Evolutionary conservation across 2,329 filamentous ascomycete species (phyloP).

Genomic region (Phaeoacremonium minimum): DNA sequence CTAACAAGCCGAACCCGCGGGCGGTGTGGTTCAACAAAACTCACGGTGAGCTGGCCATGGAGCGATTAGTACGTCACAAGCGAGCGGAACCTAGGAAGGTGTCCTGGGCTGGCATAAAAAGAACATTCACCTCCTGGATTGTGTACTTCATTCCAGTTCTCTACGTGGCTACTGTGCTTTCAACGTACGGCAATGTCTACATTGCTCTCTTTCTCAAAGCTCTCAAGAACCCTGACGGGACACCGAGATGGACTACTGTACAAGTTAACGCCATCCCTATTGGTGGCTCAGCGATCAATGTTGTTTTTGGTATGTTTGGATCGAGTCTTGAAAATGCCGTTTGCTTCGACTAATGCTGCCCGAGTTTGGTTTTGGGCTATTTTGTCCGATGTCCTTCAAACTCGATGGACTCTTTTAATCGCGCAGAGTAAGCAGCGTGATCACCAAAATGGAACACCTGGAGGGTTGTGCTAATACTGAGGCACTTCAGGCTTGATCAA

Average conservation of each 20-base stretch:
- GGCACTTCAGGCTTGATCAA: constrained; percentile 40
- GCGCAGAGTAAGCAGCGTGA: too few species aligned
- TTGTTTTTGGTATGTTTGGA: constrained; percentile 34
- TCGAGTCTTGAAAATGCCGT: too few species aligned
- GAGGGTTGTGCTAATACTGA: too few species aligned
- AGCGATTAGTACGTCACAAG: constrained; percentile 35
- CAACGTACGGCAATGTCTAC: constrained; percentile 40
- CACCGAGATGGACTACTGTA: constrained; percentile 32
- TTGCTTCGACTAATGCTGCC: constrained; percentile 10
- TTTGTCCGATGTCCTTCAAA: constrained; percentile 42
- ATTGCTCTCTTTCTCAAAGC: constrained; percentile 37
- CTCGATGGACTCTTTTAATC: constrained; percentile 45
- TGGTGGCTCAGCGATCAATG: constrained; percentile 40
- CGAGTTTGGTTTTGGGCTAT: constrained; percentile 53
- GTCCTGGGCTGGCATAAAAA: constrained; percentile 35
- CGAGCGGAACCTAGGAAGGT: constrained; percentile 40
- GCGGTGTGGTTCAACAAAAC: constrained; percentile 39
- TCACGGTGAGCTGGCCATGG: constrained; percentile 35
- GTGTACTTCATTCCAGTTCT: constrained; percentile 39
- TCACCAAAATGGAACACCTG: too few species aligned
- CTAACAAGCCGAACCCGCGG: constrained; percentile 31
- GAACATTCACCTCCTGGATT: constrained; percentile 37
- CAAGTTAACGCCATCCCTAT: constrained; percentile 46
- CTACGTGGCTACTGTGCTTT: constrained; percentile 40
- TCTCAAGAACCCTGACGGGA: constrained; percentile 33